These are phyloP conservation scores for Skeletonema menzelii DNA, from an alignment of 108 stramenopile genomes.

Conservation along the genomic window DNA sequence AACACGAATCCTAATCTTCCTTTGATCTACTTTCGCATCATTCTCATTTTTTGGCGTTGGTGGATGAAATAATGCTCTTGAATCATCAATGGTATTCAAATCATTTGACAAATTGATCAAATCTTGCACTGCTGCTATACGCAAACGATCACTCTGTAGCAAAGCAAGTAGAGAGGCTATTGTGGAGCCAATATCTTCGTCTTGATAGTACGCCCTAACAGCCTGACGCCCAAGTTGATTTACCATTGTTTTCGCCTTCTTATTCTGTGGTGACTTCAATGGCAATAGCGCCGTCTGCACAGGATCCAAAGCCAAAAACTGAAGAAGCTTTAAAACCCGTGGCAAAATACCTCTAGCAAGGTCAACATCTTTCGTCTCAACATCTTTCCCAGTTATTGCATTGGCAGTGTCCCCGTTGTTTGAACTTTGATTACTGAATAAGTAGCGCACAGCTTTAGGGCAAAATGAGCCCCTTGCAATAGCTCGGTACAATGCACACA, in stretches of 20 bases:
- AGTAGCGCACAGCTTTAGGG: slow-evolving; percentile 55
- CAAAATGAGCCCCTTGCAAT: slow-evolving; percentile 68
- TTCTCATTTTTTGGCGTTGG: slow-evolving; percentile 1
- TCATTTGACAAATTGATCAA: slow-evolving; percentile 36
- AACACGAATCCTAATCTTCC: slow-evolving; percentile 24
- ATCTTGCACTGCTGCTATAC: slow-evolving; percentile 23
- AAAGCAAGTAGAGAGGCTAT: slow-evolving; percentile 27
- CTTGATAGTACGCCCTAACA: background rate
- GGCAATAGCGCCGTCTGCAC: slow-evolving; percentile 9
- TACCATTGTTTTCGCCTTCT: background rate
- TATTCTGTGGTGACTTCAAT: background rate
- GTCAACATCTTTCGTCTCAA: background rate
- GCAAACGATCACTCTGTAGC: background rate
- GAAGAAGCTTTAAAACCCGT: slow-evolving; percentile 17
- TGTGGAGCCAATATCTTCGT: slow-evolving; percentile 29
- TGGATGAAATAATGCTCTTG: slow-evolving; percentile 26
- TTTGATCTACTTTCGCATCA: background rate
- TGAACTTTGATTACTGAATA: slow-evolving; percentile 1
- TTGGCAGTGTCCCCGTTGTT: background rate
- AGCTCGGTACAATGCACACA: slow-evolving; percentile 70
- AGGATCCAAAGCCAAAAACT: slow-evolving; percentile 28
- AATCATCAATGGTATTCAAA: slow-evolving; percentile 30
- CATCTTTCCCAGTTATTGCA: background rate
- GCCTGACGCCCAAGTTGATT: slow-evolving; percentile 5
- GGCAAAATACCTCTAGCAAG: slow-evolving; percentile 26